These are phyloP conservation scores for Trifolium fragiferum DNA, from an alignment of 306 rosid genomes.

Conservation along the genomic window DNA sequence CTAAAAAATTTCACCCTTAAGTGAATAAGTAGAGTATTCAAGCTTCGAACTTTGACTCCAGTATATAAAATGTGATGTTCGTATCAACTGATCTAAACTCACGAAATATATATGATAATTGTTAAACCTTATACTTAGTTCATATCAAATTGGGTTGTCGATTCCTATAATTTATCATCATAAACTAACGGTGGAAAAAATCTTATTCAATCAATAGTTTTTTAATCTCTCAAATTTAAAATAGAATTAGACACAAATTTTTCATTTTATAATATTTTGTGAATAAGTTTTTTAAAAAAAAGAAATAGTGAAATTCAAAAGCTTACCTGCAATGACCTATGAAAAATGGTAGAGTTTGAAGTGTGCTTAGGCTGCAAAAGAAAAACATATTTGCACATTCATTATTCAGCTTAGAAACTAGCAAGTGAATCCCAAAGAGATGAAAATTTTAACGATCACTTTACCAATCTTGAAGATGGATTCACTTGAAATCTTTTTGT, in stretches of 20 bases:
- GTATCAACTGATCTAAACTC: too few species aligned
- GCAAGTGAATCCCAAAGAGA: not conserved
- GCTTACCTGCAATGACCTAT: slow-evolving; percentile 51
- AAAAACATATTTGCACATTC: slow-evolving; percentile 7
- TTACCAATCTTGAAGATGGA: slow-evolving; percentile 52
- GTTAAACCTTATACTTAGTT: too few species aligned
- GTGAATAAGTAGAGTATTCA: too few species aligned
- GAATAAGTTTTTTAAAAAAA: not conserved
- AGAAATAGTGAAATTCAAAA: not conserved
- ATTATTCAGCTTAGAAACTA: slow-evolving; percentile 26
- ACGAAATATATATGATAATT: too few species aligned
- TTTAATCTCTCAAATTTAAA: not conserved
- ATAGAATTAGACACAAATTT: not conserved
- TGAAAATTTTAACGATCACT: not conserved
- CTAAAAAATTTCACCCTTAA: too few species aligned
- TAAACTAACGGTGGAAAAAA: not conserved
- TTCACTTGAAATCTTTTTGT: slow-evolving; percentile 45
- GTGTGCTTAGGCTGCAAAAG: slow-evolving; percentile 64
- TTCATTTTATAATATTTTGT: too few species aligned
- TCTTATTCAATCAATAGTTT: too few species aligned
- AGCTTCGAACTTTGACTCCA: too few species aligned
- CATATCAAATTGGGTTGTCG: too few species aligned
- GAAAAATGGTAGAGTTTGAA: slow-evolving; percentile 56
- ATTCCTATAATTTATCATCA: not conserved
- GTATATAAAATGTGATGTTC: too few species aligned